phyloP scores from a whole-genome alignment of 176 grass and related monocot genomes.

The Hordeum marinum region DNA sequence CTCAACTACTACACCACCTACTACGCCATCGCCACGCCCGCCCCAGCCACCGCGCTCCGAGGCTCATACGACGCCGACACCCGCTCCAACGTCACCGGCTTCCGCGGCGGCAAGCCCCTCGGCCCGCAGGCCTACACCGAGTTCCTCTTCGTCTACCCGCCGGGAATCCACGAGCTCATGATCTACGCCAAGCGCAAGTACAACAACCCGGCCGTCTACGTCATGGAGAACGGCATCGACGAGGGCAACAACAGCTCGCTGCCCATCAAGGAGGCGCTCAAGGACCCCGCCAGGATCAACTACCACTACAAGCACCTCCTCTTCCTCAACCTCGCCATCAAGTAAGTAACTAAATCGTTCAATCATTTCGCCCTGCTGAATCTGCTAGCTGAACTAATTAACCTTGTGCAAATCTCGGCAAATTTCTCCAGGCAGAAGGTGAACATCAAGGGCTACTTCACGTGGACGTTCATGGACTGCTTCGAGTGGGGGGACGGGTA shows the following conservation, averaged over 20 bases:
- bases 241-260: slow-evolving; percentile 38
- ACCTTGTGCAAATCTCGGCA: not conserved
- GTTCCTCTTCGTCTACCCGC: slow-evolving; percentile 46
- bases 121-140: slow-evolving; percentile 4
- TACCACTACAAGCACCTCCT: slow-evolving; percentile 46
- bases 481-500: slow-evolving; percentile 62
- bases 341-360: not conserved
- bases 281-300: slow-evolving; percentile 34
- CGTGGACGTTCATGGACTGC: slow-evolving; percentile 70
- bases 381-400: too few relatives aligned
- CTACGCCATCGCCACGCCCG: slow-evolving; percentile 23
- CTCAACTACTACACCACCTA: slow-evolving; percentile 74
- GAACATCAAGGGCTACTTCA: slow-evolving; percentile 55
- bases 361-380: not conserved
- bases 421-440: slow-evolving; percentile 29
- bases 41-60: not conserved
- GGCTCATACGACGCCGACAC: slow-evolving; percentile 38
- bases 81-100: slow-evolving; percentile 15
- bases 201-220: slow-evolving; percentile 42
- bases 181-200: slow-evolving; percentile 52
- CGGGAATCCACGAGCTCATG: slow-evolving; percentile 45
- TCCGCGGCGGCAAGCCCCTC: slow-evolving; percentile 15
- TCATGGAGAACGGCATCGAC: slow-evolving; percentile 49
- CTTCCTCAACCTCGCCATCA: slow-evolving; percentile 38
- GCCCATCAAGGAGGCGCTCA: slow-evolving; percentile 35